These are phyloP conservation scores for Endotrypanum monterogeii DNA, from an alignment of 208 protist genomes.

Conservation along the genomic window DNA sequence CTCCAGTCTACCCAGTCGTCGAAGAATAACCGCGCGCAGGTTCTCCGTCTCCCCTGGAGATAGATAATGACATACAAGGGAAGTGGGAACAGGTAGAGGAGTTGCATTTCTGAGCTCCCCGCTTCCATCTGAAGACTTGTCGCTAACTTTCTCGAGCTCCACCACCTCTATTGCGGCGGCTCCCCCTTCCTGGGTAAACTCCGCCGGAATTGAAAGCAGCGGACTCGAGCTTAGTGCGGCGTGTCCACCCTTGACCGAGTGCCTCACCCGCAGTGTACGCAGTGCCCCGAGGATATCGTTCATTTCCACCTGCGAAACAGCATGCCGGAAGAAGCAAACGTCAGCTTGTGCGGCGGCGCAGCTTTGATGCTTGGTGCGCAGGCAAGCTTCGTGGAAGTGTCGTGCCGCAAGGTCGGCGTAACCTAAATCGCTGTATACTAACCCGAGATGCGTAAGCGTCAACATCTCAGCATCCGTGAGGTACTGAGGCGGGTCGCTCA, in stretches of 20 bases:
- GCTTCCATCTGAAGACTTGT: not conserved
- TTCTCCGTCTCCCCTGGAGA: constrained; percentile 14
- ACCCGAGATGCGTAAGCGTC: constrained; percentile 67
- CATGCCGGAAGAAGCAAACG: constrained; percentile 34
- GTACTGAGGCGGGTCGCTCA: constrained; percentile 27
- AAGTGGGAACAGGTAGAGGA: not conserved
- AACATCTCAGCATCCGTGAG: constrained; percentile 34
- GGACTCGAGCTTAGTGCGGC: not conserved
- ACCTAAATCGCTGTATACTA: constrained; percentile 71
- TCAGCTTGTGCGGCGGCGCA: constrained; percentile 23
- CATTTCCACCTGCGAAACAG: constrained; percentile 25
- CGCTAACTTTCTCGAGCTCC: not conserved
- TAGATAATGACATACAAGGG: not conserved
- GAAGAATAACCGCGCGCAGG: constrained; percentile 23
- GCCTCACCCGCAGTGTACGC: constrained; percentile 7
- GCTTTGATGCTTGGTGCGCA: constrained; percentile 12
- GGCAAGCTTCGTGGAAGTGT: constrained; percentile 47
- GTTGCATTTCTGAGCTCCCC: not conserved
- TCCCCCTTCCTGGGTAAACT: not conserved
- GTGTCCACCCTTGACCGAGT: not conserved
- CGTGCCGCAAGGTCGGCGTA: constrained; percentile 78
- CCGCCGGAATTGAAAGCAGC: not conserved
- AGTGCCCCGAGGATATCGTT: constrained; percentile 31
- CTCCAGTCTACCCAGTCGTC: constrained; percentile 25
- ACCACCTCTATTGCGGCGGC: not conserved